Base-by-base conservation (phyloP, 148 eudicot genomes). In the Simmondsia chinensis region DNA sequence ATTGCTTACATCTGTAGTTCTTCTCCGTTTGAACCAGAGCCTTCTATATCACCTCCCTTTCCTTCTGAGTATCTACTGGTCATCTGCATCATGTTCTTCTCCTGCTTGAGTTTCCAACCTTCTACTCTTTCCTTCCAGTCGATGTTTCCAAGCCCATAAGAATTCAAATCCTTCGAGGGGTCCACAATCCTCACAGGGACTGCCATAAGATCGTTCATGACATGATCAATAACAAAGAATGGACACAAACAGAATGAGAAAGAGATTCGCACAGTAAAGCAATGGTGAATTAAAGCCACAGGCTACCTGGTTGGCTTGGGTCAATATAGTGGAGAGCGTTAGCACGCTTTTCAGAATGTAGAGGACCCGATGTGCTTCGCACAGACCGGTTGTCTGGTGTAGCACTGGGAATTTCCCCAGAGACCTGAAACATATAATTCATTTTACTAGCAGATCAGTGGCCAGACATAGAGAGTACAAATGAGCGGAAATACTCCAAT, bases 111-210 rank as follows among this genome's bases (percentile, higher is more conserved):
- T 59, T 91, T 91, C 97, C 97, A 91, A 16, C 95, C 79, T 61
- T 91, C 97, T 55, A 91, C 93, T 47, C 97, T 81, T 69, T 91
- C 97, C 69, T 85, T 91, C 97, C 97, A 91, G 72, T 91, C 97
- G 46, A 89, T 91, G 64, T 72, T 76, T 40, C 88, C 85, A 43
- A 89, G 82, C 31, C 95, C 95, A 65, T 89, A 89, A 39, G 95
- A 70, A 66, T 79, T 84, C 69, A 89, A 74, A 65, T 89, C 95
- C 72, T 89, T 89, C 20, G 95, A 78, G 13, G 97, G 97, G 54
- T 89, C 97, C 55, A 91, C 94, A 49, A 82, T 91, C 72, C 97
- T 69, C 43, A 91, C 95, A 50, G 85, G 87, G 63, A 89, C 97
- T 89, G 78, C 43, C 60, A 52, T 12, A 30, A 61, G 37, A 60